Conservation (phyloP, 805 yeast genomes). For the Metschnikowia cubensis region DNA sequence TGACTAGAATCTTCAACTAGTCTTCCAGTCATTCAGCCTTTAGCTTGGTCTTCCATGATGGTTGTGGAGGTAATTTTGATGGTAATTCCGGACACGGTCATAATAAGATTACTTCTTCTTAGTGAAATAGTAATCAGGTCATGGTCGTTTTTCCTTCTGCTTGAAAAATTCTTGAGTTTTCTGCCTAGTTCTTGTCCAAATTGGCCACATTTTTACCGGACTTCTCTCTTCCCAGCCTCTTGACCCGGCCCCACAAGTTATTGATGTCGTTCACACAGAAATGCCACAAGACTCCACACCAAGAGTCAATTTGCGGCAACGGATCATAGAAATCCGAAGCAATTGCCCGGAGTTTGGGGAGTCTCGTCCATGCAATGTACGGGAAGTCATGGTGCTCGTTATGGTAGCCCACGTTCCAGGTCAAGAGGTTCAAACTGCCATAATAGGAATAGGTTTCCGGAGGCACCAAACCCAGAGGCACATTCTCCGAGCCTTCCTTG, state of each 20-base stretch:
- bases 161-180: too few species aligned
- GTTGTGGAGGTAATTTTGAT: too few species aligned
- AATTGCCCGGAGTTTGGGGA: constrained; percentile 58
- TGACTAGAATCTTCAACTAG: too few species aligned
- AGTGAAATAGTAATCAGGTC: too few species aligned
- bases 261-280: constrained; percentile 68
- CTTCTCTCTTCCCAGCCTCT: constrained; percentile 47
- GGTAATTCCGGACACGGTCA: too few species aligned
- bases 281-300: constrained; percentile 73
- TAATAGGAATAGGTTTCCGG: constrained; percentile 86
- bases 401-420: constrained; percentile 93
- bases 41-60: too few species aligned
- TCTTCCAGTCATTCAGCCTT: too few species aligned
- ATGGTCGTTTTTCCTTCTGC: too few species aligned
- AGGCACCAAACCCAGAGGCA: constrained; percentile 40
- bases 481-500: constrained; percentile 22
- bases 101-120: too few species aligned
- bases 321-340: constrained; percentile 82
- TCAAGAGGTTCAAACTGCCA: constrained; percentile 69
- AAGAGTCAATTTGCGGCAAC: constrained; percentile 69
- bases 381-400: constrained; percentile 97
- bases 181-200: constrained; percentile 15
- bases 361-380: constrained; percentile 82
- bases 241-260: constrained; percentile 76
- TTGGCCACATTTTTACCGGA: constrained; percentile 27